A percentile compares a stretch with the other conserved stretches of the same genome.
Evolutionary conservation across 495 filamentous ascomycete genomes (phyloP).

Genomic region (Pyronema domesticum): DNA sequence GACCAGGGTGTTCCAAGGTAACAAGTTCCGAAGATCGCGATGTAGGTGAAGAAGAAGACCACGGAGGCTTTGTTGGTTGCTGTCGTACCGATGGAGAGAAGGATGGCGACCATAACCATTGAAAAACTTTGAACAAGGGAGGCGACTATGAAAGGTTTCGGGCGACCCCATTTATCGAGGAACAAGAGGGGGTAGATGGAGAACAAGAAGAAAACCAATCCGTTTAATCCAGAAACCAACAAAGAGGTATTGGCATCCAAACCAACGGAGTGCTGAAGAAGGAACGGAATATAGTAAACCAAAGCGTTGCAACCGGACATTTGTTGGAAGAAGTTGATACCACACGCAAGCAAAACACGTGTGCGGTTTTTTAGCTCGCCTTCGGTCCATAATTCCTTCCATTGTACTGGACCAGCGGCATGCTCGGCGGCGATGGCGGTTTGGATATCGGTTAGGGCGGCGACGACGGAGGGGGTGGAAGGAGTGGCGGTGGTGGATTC

Average conservation of each 20-base stretch:
- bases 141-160: not conserved
- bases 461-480: not conserved
- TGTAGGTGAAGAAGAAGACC: not conserved
- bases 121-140: not conserved
- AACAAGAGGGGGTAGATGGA: not conserved
- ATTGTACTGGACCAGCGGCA: not conserved
- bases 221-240: not conserved
- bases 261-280: not conserved
- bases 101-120: not conserved
- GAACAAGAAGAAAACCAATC: not conserved
- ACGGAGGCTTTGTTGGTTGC: not conserved
- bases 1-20: not conserved
- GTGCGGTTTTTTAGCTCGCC: not conserved
- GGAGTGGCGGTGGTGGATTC: not conserved
- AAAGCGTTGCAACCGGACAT: not conserved
- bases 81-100: not conserved
- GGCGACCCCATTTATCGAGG: not conserved
- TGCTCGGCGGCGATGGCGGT: not conserved
- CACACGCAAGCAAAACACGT: not conserved
- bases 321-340: not conserved
- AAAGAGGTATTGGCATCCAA: not conserved
- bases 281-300: not conserved
- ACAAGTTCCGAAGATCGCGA: not conserved
- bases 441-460: not conserved
- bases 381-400: not conserved